These are phyloP conservation scores for Globisporangium recalcitrans DNA, from an alignment of 352 stramenopile genomes.

Conservation along the genomic window DNA sequence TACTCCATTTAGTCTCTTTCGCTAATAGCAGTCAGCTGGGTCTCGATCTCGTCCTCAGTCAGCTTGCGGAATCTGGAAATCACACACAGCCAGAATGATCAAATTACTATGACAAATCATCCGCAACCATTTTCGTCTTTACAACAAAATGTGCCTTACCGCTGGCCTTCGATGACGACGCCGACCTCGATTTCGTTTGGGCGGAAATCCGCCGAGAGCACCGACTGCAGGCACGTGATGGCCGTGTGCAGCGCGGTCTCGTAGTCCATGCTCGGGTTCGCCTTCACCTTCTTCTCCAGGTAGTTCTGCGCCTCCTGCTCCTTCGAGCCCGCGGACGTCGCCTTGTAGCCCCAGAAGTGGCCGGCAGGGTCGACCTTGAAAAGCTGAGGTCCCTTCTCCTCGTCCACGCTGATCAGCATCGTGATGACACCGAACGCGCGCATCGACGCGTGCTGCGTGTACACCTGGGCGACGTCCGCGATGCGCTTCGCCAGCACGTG, in stretches of 20 bases:
- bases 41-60: constrained; percentile 96
- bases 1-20: constrained; percentile 88
- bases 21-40: constrained; percentile 96
- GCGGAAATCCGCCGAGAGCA: constrained; percentile 97
- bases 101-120: constrained; percentile 21
- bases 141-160: constrained; percentile 37
- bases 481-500: constrained; percentile 95
- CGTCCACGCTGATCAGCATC: constrained; percentile 96
- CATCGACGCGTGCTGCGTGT: constrained; percentile 94
- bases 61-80: constrained; percentile 87
- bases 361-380: constrained; percentile 98
- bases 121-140: constrained; percentile 3
- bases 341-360: constrained; percentile 95
- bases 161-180: constrained; percentile 56
- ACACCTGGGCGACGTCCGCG: constrained; percentile 95
- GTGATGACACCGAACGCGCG: constrained; percentile 94
- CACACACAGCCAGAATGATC: constrained; percentile 4
- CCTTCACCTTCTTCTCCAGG: constrained; percentile 97
- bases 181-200: constrained; percentile 94
- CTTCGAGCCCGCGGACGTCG: constrained; percentile 92
- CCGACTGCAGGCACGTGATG: constrained; percentile 96
- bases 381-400: constrained; percentile 96
- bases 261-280: constrained; percentile 86
- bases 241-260: constrained; percentile 93
- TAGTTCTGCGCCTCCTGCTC: constrained; percentile 99